Evolutionary conservation across 2,329 filamentous ascomycete species (phyloP), one percentile per base, ranked within the genome.

Genomic region (Penicillium sp.): DNA sequence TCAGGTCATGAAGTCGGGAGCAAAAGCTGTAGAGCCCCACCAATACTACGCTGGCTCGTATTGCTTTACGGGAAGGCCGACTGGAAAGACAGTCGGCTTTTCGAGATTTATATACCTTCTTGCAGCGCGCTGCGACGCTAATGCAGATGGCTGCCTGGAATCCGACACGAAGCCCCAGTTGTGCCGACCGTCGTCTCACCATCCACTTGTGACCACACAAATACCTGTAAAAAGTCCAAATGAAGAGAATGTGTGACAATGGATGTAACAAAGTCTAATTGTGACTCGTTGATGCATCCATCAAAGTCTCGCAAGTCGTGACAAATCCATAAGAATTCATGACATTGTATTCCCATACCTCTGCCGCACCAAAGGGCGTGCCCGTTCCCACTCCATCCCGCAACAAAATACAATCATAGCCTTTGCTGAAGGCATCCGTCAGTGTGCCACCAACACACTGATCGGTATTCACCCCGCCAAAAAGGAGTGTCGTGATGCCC

Each of bases 401-500:
- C 14, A 87, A 65, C 66, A 86, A 67, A 22, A 87, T 71, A 63
- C 82, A 84, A 66, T 86, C 83, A 72, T 80, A 86, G 0, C 85
- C 84, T 61, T 78, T 79, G 63, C 79, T 82, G 64, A 83, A 84
- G 2, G 81, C 83, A 73, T 88, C 84, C 51, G 78, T 75, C 59
- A 86, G 71, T 14, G 83, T 86, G 0, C 83, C 83, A 22, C 82
- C 76, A 7, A 88, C 84, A 67, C 85, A 87, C 68, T 86, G 84
- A 71, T 88, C 84, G 2, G 84, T 86, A 66, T 88, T 87, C 12
- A 86, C 84, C 0, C 85, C 85, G 0, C 82, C 74, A 62, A 87
- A 86, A 20, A 88, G 66, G 47, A 87, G 67, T 5, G 83, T 86
- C 47, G 63, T 78, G 58, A 78, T 79, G 0, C 75, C 74, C 50